Evolutionary conservation across 2,329 filamentous ascomycete species (phyloP), one percentile per base, ranked within the genome.

Genomic region (Aureobasidium sp.): DNA sequence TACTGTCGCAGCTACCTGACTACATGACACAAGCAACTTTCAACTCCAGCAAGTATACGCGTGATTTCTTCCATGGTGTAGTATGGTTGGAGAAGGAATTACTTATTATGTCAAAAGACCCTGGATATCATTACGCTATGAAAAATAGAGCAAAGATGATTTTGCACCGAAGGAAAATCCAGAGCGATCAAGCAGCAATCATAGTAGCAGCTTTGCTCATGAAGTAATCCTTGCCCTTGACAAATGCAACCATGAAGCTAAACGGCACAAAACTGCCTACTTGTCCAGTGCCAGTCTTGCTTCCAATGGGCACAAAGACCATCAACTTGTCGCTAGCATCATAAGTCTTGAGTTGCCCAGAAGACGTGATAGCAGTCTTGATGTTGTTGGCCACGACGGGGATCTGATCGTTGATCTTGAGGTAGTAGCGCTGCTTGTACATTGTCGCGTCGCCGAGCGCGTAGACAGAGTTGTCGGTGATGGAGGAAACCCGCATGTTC

Each of bases 381-480:
- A 62, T 25, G 12, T 62, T 62, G 20, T 44, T 34, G 15, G 44
- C 39, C 14, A 62, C 60, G 1, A 62, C 60, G 3, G 49, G 60
- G 31, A 62, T 56, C 9, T 62, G 60, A 15, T 62, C 60, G 25
- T 62, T 49, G 37, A 62, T n/a, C 11, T 62, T 62, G n/a, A 62
- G 41, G 1, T 37, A 27, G 44, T 62, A 62, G 11, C 60, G 60
- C 29, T 62, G 60, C 11, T 62, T 62, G 49, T 41, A 62, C 9
- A 27, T 45, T 22, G 60, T 62, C 7, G 60, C 60, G 22, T 62
- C 60, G 2, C 60, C 60, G 5, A 62, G 39, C 2, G 60, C 60
- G 12, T 47, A 62, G 17, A 44, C 49, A 14, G 41, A 25, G 9
- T 36, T 41, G 17, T 62, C 49, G 25, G 22, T 9, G 36, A 62